Evolutionary conservation across 352 stramenopile genomes (phyloP).

Genomic region (Globisporangium orthogonon): DNA sequence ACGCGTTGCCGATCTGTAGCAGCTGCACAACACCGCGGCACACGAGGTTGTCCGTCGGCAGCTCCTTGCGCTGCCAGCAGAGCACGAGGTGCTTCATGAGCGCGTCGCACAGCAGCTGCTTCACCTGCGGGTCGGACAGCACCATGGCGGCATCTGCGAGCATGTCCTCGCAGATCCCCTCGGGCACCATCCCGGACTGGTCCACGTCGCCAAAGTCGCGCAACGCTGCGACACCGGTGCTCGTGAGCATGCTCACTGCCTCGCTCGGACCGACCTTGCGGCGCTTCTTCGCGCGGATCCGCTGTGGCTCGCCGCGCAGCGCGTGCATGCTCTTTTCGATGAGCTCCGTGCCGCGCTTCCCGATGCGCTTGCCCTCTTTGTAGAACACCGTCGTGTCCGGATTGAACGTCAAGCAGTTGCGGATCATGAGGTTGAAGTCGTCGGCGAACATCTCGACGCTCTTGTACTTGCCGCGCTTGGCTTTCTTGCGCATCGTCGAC

Average conservation of each 20-base stretch:
- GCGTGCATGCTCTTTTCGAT: conserved; percentile 61
- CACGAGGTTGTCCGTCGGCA: conserved; percentile 79
- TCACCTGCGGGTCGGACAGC: conserved; percentile 69
- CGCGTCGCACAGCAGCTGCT: conserved; percentile 69
- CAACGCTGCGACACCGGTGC: conserved; percentile 46
- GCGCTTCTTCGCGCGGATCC: conserved; percentile 71
- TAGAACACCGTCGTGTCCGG: conserved; percentile 83
- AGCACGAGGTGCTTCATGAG: conserved; percentile 60
- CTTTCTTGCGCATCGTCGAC: conserved; percentile 77
- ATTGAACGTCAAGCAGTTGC: conserved; percentile 86
- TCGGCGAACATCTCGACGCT: conserved; percentile 67
- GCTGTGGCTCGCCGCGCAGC: conserved; percentile 63
- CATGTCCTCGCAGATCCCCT: conserved; percentile 73
- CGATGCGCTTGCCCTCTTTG: conserved; percentile 82
- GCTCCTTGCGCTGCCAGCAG: conserved; percentile 52
- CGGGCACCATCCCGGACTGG: conserved; percentile 75
- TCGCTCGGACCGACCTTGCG: conserved; percentile 62
- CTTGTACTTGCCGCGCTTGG: conserved; percentile 76
- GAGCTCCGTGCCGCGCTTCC: conserved; percentile 74
- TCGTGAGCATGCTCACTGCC: conserved; percentile 67
- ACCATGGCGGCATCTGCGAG: conserved; percentile 75
- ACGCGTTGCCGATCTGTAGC: conserved; percentile 73
- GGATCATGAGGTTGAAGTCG: conserved; percentile 85
- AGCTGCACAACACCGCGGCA: conserved; percentile 80
- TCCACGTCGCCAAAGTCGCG: conserved; percentile 72